A percentile compares a stretch with the other conserved stretches of the same genome.
These are phyloP conservation scores for Orbilia ellipsospora DNA, from an alignment of 2,329 filamentous ascomycete species.

Conservation along the genomic window DNA sequence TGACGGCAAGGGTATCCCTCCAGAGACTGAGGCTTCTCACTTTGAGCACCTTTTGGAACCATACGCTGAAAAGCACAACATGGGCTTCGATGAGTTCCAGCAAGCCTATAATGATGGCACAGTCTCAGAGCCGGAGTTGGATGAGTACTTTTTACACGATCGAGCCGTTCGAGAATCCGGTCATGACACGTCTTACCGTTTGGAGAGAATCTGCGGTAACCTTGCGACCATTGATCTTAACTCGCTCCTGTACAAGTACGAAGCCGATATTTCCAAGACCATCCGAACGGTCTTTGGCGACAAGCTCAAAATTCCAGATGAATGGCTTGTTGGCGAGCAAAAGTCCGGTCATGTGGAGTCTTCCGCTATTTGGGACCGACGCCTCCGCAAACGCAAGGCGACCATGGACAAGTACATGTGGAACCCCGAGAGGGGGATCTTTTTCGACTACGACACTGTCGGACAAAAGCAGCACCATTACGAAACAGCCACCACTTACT, in stretches of 20 bases:
- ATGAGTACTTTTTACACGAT: slow-evolving; percentile 96
- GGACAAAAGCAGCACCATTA: slow-evolving; percentile 84
- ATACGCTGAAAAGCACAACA: slow-evolving; percentile 83
- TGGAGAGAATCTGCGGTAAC: slow-evolving; percentile 87
- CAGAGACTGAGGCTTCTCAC: slow-evolving; percentile 88
- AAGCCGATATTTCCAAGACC: slow-evolving; percentile 87
- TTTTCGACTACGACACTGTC: slow-evolving; percentile 94
- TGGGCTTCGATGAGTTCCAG: slow-evolving; percentile 87
- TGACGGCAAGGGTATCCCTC: slow-evolving; percentile 84
- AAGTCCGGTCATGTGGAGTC: slow-evolving; percentile 78
- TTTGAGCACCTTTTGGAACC: slow-evolving; percentile 85
- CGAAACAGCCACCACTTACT: slow-evolving; percentile 93
- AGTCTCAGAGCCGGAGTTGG: slow-evolving; percentile 85
- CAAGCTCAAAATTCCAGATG: slow-evolving; percentile 80
- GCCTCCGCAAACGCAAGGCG: slow-evolving; percentile 83
- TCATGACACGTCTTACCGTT: slow-evolving; percentile 93
- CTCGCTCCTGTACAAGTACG: slow-evolving; percentile 95
- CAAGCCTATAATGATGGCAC: slow-evolving; percentile 82
- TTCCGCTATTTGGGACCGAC: slow-evolving; percentile 89
- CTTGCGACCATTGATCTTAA: slow-evolving; percentile 95
- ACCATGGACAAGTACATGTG: slow-evolving; percentile 93
- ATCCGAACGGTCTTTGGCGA: slow-evolving; percentile 88
- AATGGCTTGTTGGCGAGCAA: slow-evolving; percentile 77
- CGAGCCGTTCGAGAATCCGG: slow-evolving; percentile 95
- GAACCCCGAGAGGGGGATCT: slow-evolving; percentile 93